Percentiles rank a stretch among this genome's conserved stretches.
These are phyloP conservation scores for Penicillium simplicissimum DNA, from an alignment of 495 filamentous ascomycete genomes.

Conservation along the genomic window DNA sequence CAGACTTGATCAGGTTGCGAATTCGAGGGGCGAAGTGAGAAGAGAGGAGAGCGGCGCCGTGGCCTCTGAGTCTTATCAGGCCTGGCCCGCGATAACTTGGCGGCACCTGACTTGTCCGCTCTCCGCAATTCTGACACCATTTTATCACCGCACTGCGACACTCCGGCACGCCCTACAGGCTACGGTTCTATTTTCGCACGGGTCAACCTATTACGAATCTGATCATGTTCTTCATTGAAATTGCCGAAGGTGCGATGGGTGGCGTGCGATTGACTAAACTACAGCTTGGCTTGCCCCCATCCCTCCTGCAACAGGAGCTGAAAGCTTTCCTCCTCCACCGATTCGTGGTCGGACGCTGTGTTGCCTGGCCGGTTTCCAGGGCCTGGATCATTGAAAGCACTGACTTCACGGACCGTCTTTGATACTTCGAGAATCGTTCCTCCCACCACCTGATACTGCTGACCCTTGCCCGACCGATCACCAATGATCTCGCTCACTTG, in stretches of 20 bases:
- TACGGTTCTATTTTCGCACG: background rate
- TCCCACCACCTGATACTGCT: slow-evolving; percentile 38
- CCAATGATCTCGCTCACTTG: slow-evolving; percentile 46
- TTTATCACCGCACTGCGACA: background rate
- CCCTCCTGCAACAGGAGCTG: slow-evolving; percentile 41
- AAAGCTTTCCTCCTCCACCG: slow-evolving; percentile 48
- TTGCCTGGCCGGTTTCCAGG: slow-evolving; percentile 49
- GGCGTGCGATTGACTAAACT: slow-evolving; percentile 10
- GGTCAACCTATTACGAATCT: slow-evolving; percentile 1
- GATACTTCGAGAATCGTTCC: slow-evolving; percentile 62
- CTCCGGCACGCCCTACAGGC: background rate
- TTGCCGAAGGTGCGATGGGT: slow-evolving; percentile 10
- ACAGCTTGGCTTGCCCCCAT: slow-evolving; percentile 40
- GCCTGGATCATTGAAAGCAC: slow-evolving; percentile 58
- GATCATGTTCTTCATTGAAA: slow-evolving; percentile 12
- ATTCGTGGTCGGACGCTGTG: slow-evolving; percentile 43
- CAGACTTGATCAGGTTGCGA: slow-evolving; percentile 2
- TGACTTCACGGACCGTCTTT: slow-evolving; percentile 55
- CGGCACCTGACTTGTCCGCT: slow-evolving; percentile 18
- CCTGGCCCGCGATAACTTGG: slow-evolving; percentile 12
- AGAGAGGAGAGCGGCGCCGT: slow-evolving; percentile 16
- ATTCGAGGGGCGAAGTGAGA: slow-evolving; percentile 4
- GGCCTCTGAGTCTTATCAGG: slow-evolving; percentile 24
- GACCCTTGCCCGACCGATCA: slow-evolving; percentile 34
- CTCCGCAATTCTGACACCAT: slow-evolving; percentile 12